Conservation (phyloP, 169 alveolate species). For the Eimeria zaria region DNA sequence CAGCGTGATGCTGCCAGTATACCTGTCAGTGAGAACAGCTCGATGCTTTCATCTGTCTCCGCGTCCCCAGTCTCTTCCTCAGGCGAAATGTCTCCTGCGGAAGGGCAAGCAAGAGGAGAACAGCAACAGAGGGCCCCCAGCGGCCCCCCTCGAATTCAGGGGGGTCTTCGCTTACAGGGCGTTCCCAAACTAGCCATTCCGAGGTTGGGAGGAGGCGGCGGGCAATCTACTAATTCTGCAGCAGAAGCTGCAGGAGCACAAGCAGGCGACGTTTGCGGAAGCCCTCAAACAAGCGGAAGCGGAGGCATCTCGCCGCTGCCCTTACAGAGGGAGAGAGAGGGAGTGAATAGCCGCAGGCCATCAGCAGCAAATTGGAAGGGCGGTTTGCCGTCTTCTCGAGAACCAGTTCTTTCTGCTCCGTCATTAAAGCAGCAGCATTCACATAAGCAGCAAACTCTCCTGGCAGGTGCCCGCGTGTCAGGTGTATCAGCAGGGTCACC, state of each 20-base stretch:
- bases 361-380: slow-evolving; percentile 7
- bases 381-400: not conserved
- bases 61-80: slow-evolving; percentile 49
- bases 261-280: not conserved
- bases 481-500: slow-evolving; percentile 25
- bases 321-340: slow-evolving; percentile 23
- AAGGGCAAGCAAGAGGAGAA: slow-evolving; percentile 14
- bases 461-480: slow-evolving; percentile 47
- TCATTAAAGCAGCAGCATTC: slow-evolving; percentile 2
- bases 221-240: not conserved
- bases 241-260: not conserved
- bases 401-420: not conserved
- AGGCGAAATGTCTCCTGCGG: slow-evolving; percentile 36
- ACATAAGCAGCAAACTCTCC: slow-evolving; percentile 38
- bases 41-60: not conserved
- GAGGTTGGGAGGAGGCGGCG: slow-evolving; percentile 56
- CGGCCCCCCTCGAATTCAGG: slow-evolving; percentile 35
- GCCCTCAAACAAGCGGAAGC: slow-evolving; percentile 19
- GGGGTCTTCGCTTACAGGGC: slow-evolving; percentile 64
- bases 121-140: slow-evolving; percentile 29
- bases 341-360: not conserved
- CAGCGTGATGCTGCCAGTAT: slow-evolving; percentile 9
- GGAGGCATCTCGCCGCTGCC: not conserved
- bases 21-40: slow-evolving; percentile 8
- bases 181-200: slow-evolving; percentile 72